Evolutionary conservation across 139 green algal genomes (phyloP), one percentile per base, ranked within the genome.

Genomic region (Chlorella vulgaris): DNA sequence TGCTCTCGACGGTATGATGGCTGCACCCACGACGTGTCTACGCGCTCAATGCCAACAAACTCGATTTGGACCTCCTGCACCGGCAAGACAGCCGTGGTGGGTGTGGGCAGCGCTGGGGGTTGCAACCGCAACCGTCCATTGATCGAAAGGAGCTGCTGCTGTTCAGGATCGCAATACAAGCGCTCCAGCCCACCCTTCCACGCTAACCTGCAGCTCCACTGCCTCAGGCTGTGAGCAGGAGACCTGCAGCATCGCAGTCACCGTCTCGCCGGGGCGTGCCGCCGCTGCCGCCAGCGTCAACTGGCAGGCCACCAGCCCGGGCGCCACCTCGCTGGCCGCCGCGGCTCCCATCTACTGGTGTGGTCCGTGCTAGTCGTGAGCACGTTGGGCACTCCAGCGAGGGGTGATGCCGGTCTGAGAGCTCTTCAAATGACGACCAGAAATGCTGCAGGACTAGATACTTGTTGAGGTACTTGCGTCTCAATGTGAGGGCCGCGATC

Each of bases 21-120:
- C 31, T 76, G 63, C 51, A 91, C 87, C 83, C 86, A 91, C 22
- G 77, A 81, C 2, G 80, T 85, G 71, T 91, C 87, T 15, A 91
- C 76, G 26, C 87, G 63, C 82, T 91, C 87, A 35, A 80, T 65
- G 61, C 86, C 87, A 2, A 26, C 51, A 39, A 90, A 89, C 40
- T 86, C 68, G 31, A 88, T 51, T 35, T 83, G 61, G 18, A 87
- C 68, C 19, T 87, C 83, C 63, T 74, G 73, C 36, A 19, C 7
- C 26, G 36, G 55, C 22, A 15, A 65, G 8, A n/a, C 18, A 29
- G 55, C 55, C 28, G 55, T 24, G 47, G 15, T 24, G 47, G 47
- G 10, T 58, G 15, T 15, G 13, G 15, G 47, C 47, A 10, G 13
- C 47, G 47, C 47, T 10, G 13, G 13, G 10, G 10, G 47, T 58